A percentile compares a stretch with the other conserved stretches of the same genome.
These are phyloP conservation scores for Melaleuca alternifolia DNA, from an alignment of 345 rosid genomes.

Conservation along the genomic window DNA sequence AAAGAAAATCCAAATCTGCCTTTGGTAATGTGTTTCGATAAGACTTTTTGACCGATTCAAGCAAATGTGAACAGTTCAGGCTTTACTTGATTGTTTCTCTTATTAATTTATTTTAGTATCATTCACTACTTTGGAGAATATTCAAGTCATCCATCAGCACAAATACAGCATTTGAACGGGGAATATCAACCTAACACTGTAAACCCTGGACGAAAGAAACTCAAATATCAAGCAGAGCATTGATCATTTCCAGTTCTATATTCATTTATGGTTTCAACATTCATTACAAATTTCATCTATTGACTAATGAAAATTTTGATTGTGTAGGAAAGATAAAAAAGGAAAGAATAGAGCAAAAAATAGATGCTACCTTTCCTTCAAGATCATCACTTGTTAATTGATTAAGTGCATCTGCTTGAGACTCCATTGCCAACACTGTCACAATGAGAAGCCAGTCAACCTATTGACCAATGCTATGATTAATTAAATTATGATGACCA, in stretches of 20 bases:
- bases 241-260: background rate
- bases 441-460: background rate
- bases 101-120: background rate
- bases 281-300: background rate
- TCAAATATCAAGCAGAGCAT: background rate
- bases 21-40: background rate
- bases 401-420: conserved; percentile 41
- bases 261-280: background rate
- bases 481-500: background rate
- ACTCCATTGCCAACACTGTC: conserved; percentile 48
- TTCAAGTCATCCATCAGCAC: background rate
- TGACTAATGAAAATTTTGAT: background rate
- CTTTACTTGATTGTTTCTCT: background rate
- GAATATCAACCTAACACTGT: background rate
- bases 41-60: background rate
- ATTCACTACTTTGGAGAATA: background rate
- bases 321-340: background rate
- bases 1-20: background rate
- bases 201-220: background rate
- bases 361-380: conserved; percentile 31
- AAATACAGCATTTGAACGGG: background rate
- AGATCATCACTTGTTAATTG: conserved; percentile 40
- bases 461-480: background rate
- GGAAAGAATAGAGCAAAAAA: background rate
- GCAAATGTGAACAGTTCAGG: background rate